phyloP scores from a whole-genome alignment of 495 filamentous ascomycete genomes.

The Xylaria grammica region DNA sequence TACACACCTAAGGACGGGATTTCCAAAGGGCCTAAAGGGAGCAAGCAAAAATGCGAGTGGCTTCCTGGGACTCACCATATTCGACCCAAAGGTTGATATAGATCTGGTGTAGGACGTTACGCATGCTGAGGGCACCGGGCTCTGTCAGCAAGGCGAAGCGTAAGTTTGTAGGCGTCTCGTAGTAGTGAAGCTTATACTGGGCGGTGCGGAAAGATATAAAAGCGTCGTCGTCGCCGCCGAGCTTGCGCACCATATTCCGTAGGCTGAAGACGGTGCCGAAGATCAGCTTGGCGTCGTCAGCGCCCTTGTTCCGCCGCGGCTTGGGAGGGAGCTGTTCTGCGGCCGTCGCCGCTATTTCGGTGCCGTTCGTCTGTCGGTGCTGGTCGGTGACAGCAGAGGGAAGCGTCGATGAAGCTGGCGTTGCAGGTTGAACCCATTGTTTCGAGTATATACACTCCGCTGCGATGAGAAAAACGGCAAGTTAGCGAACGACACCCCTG shows the following conservation, averaged over 20 bases:
- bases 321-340: conserved; percentile 20
- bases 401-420: conserved; percentile 27
- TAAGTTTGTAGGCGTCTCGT: conserved; percentile 93
- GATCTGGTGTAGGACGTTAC: conserved; percentile 93
- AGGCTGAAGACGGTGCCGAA: conserved; percentile 97
- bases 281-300: conserved; percentile 94
- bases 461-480: conserved; percentile 22
- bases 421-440: conserved; percentile 60
- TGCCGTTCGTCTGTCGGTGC: conserved; percentile 10
- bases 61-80: conserved; percentile 76
- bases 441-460: conserved; percentile 98
- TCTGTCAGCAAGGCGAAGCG: conserved; percentile 98
- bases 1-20: too few species aligned
- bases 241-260: conserved; percentile 94
- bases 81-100: conserved; percentile 98
- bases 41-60: conserved; percentile 8
- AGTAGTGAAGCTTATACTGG: conserved; percentile 98
- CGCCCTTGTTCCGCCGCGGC: conserved; percentile 60
- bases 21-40: too few species aligned
- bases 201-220: conserved; percentile 89
- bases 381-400: conserved; percentile 14
- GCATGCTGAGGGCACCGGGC: conserved; percentile 84
- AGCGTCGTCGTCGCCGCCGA: conserved; percentile 89
- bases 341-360: conserved; percentile 1
- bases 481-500: conserved; percentile 18